Conservation (phyloP, 2,329 filamentous ascomycete genomes). For the Mycocentrospora acerina region DNA sequence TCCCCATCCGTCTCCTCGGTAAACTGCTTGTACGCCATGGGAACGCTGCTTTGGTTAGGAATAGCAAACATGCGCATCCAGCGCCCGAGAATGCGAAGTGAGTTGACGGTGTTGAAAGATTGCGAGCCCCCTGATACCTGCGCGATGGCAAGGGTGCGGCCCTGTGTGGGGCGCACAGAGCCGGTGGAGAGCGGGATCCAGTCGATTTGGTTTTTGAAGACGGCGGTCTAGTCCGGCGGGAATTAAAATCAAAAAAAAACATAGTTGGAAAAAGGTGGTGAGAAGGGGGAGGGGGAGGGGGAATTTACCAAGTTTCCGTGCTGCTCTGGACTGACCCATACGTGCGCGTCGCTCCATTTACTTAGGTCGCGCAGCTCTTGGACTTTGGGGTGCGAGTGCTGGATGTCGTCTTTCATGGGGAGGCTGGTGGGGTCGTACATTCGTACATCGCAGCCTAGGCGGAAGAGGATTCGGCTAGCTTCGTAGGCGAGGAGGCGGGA, state of each 20-base stretch:
- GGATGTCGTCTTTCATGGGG: constrained; percentile 64
- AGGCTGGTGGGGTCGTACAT: constrained; percentile 61
- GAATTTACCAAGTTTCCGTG: constrained; percentile 61
- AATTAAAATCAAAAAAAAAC: too few species aligned
- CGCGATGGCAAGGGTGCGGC: constrained; percentile 62
- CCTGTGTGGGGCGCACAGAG: constrained; percentile 65
- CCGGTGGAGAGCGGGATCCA: constrained; percentile 67
- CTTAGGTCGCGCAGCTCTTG: constrained; percentile 63
- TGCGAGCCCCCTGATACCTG: constrained; percentile 67
- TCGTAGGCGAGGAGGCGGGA: constrained; percentile 63
- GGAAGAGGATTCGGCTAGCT: constrained; percentile 60
- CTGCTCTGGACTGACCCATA: constrained; percentile 68
- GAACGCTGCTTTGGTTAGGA: constrained; percentile 66
- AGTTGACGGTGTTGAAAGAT: constrained; percentile 68
- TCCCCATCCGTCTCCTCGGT: constrained; percentile 49
- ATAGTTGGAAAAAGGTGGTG: too few species aligned
- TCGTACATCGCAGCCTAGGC: constrained; percentile 67
- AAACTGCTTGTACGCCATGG: constrained; percentile 65
- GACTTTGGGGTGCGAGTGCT: constrained; percentile 61
- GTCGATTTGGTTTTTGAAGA: constrained; percentile 72
- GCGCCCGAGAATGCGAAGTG: constrained; percentile 63
- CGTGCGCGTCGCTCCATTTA: constrained; percentile 65
- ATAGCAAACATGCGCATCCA: constrained; percentile 73
- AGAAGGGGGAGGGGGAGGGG: too few species aligned
- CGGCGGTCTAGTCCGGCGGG: constrained; percentile 62